These are phyloP conservation scores for Albatrellus ellisii DNA, from an alignment of 768 basidiomycete genomes.

Conservation along the genomic window DNA sequence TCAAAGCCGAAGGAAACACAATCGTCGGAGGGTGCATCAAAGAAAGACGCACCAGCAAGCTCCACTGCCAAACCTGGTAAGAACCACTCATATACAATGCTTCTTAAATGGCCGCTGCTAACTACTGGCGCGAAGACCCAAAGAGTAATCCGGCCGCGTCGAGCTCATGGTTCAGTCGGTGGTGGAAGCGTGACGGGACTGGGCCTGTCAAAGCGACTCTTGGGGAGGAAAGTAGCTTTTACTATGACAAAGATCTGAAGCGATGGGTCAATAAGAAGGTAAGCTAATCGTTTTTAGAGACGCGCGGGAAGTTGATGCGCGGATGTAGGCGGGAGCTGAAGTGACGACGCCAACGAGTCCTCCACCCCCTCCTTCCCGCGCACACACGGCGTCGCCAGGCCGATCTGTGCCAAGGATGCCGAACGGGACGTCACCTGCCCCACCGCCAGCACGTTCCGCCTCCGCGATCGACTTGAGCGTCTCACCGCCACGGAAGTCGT, in stretches of 20 bases:
- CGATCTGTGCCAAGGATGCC: constrained; percentile 28
- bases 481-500: constrained; percentile 36
- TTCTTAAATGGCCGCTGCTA: background rate
- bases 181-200: constrained; percentile 58
- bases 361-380: constrained; percentile 69
- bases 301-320: background rate
- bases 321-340: constrained; percentile 40
- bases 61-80: constrained; percentile 22
- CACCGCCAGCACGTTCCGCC: constrained; percentile 39
- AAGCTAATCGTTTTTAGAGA: constrained; percentile 9
- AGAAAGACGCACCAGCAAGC: constrained; percentile 4
- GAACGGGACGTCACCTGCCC: constrained; percentile 21
- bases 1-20: constrained; percentile 17
- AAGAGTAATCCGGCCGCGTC: constrained; percentile 17
- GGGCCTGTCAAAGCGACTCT: constrained; percentile 85
- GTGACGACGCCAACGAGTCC: constrained; percentile 38
- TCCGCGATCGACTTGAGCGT: constrained; percentile 50
- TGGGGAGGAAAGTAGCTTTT: constrained; percentile 82
- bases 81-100: background rate
- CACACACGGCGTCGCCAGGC: constrained; percentile 78
- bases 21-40: constrained; percentile 15
- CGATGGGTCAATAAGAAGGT: constrained; percentile 96
- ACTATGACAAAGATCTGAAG: constrained; percentile 91
- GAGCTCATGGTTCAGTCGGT: constrained; percentile 64
- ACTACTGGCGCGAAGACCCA: background rate